Percentiles rank a stretch among this genome's conserved stretches.
phyloP scores from a whole-genome alignment of 768 basidiomycete genomes.

The Tephrocybe sp. region DNA sequence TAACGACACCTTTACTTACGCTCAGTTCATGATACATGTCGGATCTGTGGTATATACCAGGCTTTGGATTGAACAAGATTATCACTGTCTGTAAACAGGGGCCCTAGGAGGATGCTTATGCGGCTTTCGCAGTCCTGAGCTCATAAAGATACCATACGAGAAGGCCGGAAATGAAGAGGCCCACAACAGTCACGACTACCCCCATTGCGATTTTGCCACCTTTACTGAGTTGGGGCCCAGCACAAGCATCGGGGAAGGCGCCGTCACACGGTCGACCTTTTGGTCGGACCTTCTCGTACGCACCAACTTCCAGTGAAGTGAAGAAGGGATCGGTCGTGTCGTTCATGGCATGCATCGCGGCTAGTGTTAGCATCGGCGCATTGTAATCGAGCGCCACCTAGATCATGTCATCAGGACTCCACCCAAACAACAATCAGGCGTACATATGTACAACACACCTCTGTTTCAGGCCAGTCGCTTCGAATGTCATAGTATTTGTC shows the following conservation, averaged over 20 bases:
- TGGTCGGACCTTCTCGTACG: constrained; percentile 60
- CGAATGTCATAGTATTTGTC: constrained; percentile 85
- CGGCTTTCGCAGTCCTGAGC: constrained; percentile 5
- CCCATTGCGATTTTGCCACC: constrained; percentile 70
- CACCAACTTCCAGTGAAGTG: constrained; percentile 65
- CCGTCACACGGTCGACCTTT: constrained; percentile 76
- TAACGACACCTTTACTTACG: too few species aligned
- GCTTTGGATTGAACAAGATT: background rate
- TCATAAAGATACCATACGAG: constrained; percentile 37
- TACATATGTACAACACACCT: constrained; percentile 43
- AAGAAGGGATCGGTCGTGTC: constrained; percentile 74
- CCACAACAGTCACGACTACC: constrained; percentile 59
- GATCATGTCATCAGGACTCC: background rate
- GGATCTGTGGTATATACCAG: background rate
- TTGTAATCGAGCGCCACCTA: constrained; percentile 86
- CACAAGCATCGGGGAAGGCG: constrained; percentile 55
- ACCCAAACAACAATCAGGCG: background rate
- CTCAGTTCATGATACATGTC: too few species aligned
- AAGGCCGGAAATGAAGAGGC: constrained; percentile 52
- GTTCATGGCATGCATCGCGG: constrained; percentile 72
- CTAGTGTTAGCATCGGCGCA: constrained; percentile 84
- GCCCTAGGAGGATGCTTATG: background rate
- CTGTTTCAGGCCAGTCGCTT: constrained; percentile 86
- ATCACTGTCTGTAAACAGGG: background rate
- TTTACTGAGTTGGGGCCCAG: constrained; percentile 49